These are phyloP conservation scores for Penicillium riverlandense DNA, from an alignment of 495 filamentous ascomycete species.

Conservation along the genomic window DNA sequence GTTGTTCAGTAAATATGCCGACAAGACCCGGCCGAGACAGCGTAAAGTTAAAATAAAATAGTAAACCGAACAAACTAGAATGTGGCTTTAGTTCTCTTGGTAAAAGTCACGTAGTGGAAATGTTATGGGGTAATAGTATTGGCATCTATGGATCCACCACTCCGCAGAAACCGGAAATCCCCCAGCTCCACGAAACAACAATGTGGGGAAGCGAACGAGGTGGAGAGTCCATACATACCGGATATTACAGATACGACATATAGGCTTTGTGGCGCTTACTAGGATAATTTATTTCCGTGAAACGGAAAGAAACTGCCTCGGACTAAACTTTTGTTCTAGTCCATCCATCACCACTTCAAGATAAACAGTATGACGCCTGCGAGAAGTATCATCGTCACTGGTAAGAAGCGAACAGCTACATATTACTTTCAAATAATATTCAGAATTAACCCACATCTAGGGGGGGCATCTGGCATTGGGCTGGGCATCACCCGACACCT, in stretches of 20 bases:
- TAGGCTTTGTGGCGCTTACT: too few species aligned
- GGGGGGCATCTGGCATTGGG: constrained; percentile 50
- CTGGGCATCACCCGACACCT: constrained; percentile 42
- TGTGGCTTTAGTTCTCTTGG: too few species aligned
- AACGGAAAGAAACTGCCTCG: too few species aligned
- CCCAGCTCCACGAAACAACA: constrained; percentile 13
- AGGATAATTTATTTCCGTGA: too few species aligned
- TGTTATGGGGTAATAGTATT: too few species aligned
- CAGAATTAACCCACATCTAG: constrained; percentile 7
- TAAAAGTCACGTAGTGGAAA: too few species aligned
- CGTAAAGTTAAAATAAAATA: too few species aligned
- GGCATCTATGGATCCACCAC: too few species aligned
- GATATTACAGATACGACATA: neutral
- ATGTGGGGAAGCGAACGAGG: constrained; percentile 5
- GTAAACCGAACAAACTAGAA: too few species aligned
- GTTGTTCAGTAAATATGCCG: too few species aligned
- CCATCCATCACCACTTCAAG: neutral
- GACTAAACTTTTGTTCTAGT: too few species aligned
- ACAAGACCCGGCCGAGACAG: too few species aligned
- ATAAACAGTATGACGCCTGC: constrained; percentile 7
- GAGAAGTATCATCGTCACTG: constrained; percentile 20
- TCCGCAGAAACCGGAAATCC: constrained; percentile 13
- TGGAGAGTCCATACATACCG: neutral
- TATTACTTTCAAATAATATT: neutral
- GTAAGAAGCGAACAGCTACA: constrained; percentile 4